A percentile compares a stretch with the other conserved stretches of the same genome.
Evolutionary conservation across 2,329 filamentous ascomycete genomes (phyloP).

Genomic region (Hypoxylon sp.): DNA sequence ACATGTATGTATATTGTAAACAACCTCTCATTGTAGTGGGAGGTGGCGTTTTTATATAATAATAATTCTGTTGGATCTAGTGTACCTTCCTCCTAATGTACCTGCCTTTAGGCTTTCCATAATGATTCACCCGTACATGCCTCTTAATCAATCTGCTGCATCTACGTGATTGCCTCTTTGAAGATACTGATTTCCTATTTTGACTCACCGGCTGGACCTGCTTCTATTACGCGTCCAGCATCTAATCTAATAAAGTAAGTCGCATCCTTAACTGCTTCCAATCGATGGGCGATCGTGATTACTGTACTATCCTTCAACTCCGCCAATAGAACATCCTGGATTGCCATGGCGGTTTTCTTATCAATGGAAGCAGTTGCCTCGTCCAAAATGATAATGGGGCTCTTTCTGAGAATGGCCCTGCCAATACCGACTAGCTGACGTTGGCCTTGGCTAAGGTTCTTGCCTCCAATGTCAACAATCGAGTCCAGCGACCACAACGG

Average conservation of each 20-base stretch:
- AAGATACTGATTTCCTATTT: background rate
- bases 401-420: conserved; percentile 71
- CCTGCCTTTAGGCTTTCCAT: background rate
- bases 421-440: conserved; percentile 74
- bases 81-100: background rate
- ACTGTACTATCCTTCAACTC: conserved; percentile 71
- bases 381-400: conserved; percentile 74
- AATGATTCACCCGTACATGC: background rate
- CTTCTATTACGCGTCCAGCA: conserved; percentile 65
- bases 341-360: conserved; percentile 69
- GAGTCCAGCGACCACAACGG: conserved; percentile 63
- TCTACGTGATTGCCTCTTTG: background rate
- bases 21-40: background rate
- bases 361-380: conserved; percentile 77
- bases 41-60: background rate
- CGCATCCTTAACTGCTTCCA: conserved; percentile 73
- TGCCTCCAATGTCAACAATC: conserved; percentile 71
- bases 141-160: conserved; percentile 22
- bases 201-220: conserved; percentile 57
- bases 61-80: background rate
- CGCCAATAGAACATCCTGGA: conserved; percentile 70
- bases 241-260: conserved; percentile 70
- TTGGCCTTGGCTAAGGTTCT: conserved; percentile 75
- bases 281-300: conserved; percentile 76
- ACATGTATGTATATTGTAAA: background rate